Conservation (phyloP, 768 basidiomycete species). For the Xanthoconium purpureum region DNA sequence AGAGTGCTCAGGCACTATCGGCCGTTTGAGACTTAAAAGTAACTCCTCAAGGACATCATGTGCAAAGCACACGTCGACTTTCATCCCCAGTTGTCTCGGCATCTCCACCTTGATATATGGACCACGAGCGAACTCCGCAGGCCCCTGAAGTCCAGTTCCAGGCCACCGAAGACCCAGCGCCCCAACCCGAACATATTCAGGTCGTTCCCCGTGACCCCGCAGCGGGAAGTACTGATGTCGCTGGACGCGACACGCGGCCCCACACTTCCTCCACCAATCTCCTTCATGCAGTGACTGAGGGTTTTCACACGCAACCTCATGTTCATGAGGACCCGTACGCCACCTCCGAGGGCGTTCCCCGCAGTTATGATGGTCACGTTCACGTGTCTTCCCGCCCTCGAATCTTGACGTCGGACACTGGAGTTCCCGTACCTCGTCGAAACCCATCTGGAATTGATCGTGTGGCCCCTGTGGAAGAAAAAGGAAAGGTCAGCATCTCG, state of each 20-base stretch:
- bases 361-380: too few relatives aligned
- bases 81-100: background rate
- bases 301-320: background rate
- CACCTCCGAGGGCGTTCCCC: too few relatives aligned
- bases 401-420: background rate
- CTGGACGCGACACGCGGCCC: background rate
- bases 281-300: background rate
- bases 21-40: background rate
- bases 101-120: slow-evolving; percentile 13
- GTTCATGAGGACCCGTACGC: slow-evolving; percentile 2
- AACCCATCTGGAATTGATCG: slow-evolving; percentile 3
- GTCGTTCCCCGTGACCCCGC: background rate
- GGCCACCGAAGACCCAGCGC: background rate
- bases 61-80: too few relatives aligned
- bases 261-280: slow-evolving; percentile 3
- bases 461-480: too few relatives aligned
- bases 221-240: background rate
- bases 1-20: background rate
- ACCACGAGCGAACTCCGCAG: slow-evolving; percentile 1
- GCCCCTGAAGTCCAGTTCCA: background rate
- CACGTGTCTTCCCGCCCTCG: too few relatives aligned
- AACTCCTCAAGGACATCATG: background rate
- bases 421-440: background rate
- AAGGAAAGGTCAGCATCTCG: too few relatives aligned
- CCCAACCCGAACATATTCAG: slow-evolving; percentile 5